Conservation (phyloP, 1,284 basidiomycete species). For the Sporisorium graminicola region DNA sequence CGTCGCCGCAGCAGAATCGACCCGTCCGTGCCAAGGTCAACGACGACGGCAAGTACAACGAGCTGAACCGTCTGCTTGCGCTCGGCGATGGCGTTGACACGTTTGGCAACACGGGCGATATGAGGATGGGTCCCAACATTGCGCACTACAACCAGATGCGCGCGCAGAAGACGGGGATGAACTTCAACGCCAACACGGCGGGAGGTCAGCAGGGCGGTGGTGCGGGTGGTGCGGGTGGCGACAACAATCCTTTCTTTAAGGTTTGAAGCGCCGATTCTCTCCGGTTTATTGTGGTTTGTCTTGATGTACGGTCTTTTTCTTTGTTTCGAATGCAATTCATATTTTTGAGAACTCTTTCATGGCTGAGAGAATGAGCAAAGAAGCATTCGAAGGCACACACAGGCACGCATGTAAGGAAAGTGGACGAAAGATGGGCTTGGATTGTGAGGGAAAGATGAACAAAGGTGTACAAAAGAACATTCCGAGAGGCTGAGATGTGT, state of each 20-base stretch:
- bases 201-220: conserved; percentile 12
- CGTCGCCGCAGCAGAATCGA: conserved; percentile 31
- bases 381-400: background rate
- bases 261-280: too few relatives aligned
- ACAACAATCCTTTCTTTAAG: conserved; percentile 62
- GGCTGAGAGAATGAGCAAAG: background rate
- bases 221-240: conserved; percentile 17
- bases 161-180: conserved; percentile 54
- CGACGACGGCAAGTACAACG: conserved; percentile 53
- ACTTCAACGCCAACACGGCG: conserved; percentile 41
- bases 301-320: background rate
- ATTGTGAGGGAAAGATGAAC: background rate
- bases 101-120: conserved; percentile 68
- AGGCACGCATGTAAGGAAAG: background rate
- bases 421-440: background rate
- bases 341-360: background rate
- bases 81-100: conserved; percentile 67
- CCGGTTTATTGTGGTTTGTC: background rate
- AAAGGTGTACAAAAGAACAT: background rate
- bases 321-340: conserved; percentile 5
- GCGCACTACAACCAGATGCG: conserved; percentile 49
- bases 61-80: conserved; percentile 66
- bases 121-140: conserved; percentile 62
- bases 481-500: background rate
- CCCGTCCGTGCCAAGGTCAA: conserved; percentile 48